phyloP scores from a whole-genome alignment of 2,329 filamentous ascomycete genomes.

The Fusarium devonianum region DNA sequence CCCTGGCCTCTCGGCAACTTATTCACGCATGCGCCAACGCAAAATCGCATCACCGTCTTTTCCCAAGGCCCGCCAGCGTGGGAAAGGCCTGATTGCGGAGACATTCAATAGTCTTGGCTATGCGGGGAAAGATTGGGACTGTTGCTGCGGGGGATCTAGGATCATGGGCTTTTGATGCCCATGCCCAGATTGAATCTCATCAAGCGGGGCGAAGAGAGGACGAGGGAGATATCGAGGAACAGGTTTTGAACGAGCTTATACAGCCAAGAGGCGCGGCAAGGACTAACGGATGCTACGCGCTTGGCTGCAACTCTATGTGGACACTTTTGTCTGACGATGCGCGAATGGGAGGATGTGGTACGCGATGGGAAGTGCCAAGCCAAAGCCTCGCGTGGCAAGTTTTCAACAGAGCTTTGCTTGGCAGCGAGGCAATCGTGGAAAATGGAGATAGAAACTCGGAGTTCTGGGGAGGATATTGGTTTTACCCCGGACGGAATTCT shows the following conservation, averaged over 20 bases:
- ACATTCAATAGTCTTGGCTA: conserved; percentile 16
- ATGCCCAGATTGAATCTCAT: too few species aligned
- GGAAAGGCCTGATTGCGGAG: conserved; percentile 8
- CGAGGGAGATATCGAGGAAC: too few species aligned
- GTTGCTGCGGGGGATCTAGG: conserved; percentile 11
- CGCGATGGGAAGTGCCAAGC: conserved; percentile 9
- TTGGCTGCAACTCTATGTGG: conserved; percentile 4
- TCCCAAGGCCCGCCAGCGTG: neutral
- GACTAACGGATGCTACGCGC: neutral
- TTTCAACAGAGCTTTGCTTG: conserved; percentile 14
- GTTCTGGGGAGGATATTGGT: neutral
- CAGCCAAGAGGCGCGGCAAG: conserved; percentile 3
- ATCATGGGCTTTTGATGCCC: conserved; percentile 3
- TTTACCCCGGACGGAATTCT: neutral
- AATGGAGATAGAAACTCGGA: conserved; percentile 5
- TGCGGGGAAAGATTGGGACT: conserved; percentile 17
- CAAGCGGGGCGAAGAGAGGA: too few species aligned
- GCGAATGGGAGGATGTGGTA: conserved; percentile 4
- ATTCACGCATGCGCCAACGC: neutral
- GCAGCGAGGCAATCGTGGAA: conserved; percentile 4
- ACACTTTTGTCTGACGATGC: neutral
- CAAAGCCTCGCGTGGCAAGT: conserved; percentile 14
- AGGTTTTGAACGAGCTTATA: neutral
- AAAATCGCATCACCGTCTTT: neutral
- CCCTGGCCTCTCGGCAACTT: neutral